Conservation (phyloP, 169 alveolate genomes). For the Eimeria necatrix region DNA sequence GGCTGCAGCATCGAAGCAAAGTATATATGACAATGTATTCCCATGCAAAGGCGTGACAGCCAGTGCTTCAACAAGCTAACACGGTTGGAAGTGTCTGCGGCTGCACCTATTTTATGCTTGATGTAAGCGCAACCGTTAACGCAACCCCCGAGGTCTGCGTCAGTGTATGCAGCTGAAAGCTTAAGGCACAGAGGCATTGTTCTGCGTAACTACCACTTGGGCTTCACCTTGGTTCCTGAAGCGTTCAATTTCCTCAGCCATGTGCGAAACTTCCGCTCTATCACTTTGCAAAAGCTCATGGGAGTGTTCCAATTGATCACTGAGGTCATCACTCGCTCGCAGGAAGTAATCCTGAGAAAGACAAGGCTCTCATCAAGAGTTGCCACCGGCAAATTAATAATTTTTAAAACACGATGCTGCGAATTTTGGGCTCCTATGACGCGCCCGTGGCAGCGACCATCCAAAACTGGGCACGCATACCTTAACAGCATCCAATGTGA, state of each 20-base stretch:
- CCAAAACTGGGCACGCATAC: constrained; percentile 5
- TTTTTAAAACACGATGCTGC: too few relatives aligned
- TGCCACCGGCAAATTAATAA: not conserved
- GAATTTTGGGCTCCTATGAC: too few relatives aligned
- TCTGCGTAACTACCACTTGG: too few relatives aligned
- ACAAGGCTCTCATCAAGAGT: not conserved
- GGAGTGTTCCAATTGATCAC: constrained; percentile 45
- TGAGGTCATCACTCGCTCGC: constrained; percentile 67
- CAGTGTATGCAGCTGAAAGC: too few relatives aligned
- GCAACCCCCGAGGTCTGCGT: too few relatives aligned
- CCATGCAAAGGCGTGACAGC: too few relatives aligned
- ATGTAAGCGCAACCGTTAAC: too few relatives aligned
- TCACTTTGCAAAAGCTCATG: constrained; percentile 75
- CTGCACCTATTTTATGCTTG: too few relatives aligned
- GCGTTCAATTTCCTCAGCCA: constrained; percentile 60
- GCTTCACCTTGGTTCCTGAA: constrained; percentile 52
- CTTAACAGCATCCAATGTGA: constrained; percentile 81
- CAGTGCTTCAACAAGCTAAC: too few relatives aligned
- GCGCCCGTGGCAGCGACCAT: too few relatives aligned
- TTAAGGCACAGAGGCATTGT: too few relatives aligned
- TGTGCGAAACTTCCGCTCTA: constrained; percentile 69
- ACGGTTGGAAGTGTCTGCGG: too few relatives aligned
- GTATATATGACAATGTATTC: not conserved
- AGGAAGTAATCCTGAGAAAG: constrained; percentile 61
- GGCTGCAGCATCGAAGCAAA: constrained; percentile 51